Evolutionary conservation across 2,329 filamentous ascomycete genomes (phyloP), one percentile per base, ranked within the genome.

Genomic region (Ceratocystis papillata): DNA sequence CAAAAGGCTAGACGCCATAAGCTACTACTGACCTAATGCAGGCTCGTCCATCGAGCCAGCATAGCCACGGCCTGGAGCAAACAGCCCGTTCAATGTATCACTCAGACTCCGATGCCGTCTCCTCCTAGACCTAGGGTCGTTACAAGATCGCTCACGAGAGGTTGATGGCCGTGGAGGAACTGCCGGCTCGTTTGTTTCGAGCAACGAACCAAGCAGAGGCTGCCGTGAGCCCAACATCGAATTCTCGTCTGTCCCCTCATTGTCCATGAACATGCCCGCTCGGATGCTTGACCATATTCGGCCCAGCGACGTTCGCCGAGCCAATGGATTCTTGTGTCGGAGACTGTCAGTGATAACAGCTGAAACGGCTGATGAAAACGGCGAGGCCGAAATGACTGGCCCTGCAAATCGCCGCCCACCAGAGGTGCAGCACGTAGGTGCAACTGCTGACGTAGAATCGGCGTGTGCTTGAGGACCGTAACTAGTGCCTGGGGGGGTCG

Each of bases 371-470:
- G 82, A 83, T 1, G 82, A 83, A 44, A 85, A 76, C 0, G 83
- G 83, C 0, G 82, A 84, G 10, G 83, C 82, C 2, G 82, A 84
- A 68, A 84, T 82, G 46, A 85, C 78, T 1, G 79, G 77, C 41
- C 78, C 79, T 33, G 77, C 74, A 68, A 74, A 77, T 62, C 77
- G 75, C 30, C 76, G 75, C 59, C 73, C 74, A 53, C 76, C 74
- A 69, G 71, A 60, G 33, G 55, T 28, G 15, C 55, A 59, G 71
- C 70, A 62, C 12, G 65, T 72, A 7, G 71, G 71, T 3, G 70
- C 70, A 17, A 69, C 65, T 15, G 46, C 50, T 17, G 63, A 30
- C 25, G 57, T 71, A 69, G 10, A 70, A 69, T 25, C 72, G 69
- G 28, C 75, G 73, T 45, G 61, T 55, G 57, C 66, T n/a, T 60